Evolutionary conservation across 1,139 yeast genomes (phyloP).

Genomic region (Wickerhamomyces sp.): DNA sequence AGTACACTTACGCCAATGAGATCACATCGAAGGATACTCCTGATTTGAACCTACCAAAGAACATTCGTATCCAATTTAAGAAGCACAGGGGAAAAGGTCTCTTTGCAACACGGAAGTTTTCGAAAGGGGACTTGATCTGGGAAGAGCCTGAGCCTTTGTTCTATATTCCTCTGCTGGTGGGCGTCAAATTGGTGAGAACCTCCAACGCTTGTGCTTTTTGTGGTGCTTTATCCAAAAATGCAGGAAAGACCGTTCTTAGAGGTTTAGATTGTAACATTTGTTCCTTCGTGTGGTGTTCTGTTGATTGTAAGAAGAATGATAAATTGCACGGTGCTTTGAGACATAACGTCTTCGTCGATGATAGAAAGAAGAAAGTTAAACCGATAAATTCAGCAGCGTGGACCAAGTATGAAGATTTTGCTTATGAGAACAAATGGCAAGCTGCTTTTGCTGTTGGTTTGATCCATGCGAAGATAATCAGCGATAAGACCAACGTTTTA

Average conservation of each 20-base stretch:
- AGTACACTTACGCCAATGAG: conserved; percentile 45
- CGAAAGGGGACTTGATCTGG: conserved; percentile 53
- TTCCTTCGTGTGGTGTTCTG: conserved; percentile 68
- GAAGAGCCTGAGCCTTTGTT: conserved; percentile 57
- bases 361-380: conserved; percentile 21
- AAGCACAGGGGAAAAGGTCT: conserved; percentile 46
- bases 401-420: conserved; percentile 52
- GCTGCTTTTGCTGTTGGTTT: conserved; percentile 64
- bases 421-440: conserved; percentile 61
- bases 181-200: conserved; percentile 50
- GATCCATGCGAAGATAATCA: conserved; percentile 44
- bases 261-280: conserved; percentile 70
- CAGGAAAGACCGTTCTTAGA: conserved; percentile 33
- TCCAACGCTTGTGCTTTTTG: conserved; percentile 82
- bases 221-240: conserved; percentile 49
- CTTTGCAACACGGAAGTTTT: conserved; percentile 38
- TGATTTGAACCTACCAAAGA: conserved; percentile 42
- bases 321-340: conserved; percentile 52
- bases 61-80: conserved; percentile 39
- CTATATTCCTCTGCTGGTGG: conserved; percentile 67
- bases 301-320: conserved; percentile 50
- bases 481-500: conserved; percentile 39
- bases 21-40: conserved; percentile 53
- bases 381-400: conserved; percentile 44
- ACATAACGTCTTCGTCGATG: conserved; percentile 37